Conservation (phyloP, 2,329 filamentous ascomycete genomes). For the Xylariaceae sp. region DNA sequence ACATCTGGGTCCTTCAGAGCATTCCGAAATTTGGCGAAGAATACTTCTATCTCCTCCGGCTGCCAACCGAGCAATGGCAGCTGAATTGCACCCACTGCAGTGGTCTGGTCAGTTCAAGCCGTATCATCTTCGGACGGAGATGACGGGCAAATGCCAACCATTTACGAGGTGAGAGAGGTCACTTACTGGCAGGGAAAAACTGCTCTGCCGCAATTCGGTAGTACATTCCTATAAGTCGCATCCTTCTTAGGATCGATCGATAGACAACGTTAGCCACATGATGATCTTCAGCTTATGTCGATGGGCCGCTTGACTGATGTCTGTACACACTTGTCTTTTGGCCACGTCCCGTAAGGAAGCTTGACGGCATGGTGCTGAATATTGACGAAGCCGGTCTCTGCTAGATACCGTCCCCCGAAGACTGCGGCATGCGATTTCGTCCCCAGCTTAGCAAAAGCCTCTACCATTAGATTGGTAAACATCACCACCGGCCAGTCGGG, state of each 20-base stretch:
- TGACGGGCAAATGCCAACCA: too few relatives aligned
- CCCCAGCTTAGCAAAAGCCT: constrained; percentile 33
- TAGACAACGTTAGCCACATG: too few relatives aligned
- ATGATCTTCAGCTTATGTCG: too few relatives aligned
- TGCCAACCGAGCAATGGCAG: constrained; percentile 34
- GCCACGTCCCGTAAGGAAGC: constrained; percentile 24
- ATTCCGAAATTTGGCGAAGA: constrained; percentile 22
- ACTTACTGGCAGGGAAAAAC: constrained; percentile 33
- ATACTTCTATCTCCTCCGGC: constrained; percentile 21
- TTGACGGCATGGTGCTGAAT: constrained; percentile 18
- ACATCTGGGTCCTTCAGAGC: constrained; percentile 25
- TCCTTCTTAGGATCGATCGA: constrained; percentile 21
- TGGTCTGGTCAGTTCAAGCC: constrained; percentile 2
- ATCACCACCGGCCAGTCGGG: constrained; percentile 27
- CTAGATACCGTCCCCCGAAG: constrained; percentile 31
- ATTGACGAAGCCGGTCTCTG: constrained; percentile 20
- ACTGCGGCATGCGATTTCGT: constrained; percentile 35
- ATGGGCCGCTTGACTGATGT: too few relatives aligned
- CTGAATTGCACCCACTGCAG: constrained; percentile 32
- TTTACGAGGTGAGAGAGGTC: too few relatives aligned
- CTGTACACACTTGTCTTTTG: constrained; percentile 18
- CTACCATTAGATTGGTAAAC: constrained; percentile 30
- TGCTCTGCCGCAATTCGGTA: constrained; percentile 37
- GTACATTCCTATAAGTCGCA: constrained; percentile 37
- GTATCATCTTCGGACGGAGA: too few relatives aligned